Base-by-base conservation (phyloP, 208 protist genomes). In the Trypanosoma mega region DNA sequence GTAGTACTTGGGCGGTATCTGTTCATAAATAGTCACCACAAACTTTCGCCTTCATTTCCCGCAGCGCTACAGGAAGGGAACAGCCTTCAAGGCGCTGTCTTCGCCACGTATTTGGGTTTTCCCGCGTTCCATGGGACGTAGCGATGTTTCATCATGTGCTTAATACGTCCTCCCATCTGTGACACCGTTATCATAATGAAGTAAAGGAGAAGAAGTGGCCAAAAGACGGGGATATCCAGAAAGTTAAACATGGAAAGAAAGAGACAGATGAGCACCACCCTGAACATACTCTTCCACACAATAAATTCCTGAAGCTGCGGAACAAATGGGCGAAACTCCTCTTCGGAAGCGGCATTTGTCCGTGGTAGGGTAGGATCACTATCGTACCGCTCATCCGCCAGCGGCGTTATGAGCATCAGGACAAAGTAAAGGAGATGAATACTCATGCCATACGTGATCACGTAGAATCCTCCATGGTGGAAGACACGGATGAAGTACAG, bases 131-230 rank as follows among this genome's bases (percentile, higher is more conserved):
- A 95, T 31, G 90, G 90, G 11, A 96, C 90, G 54, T 99, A 99
- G 23, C 90, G 76, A 68, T 99, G 82, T 69, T 96, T 96, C 21
- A 98, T 89, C 98, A 99, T 99, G 77, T 99, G 96, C 69, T 84
- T 73, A 44, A 99, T 98, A 43, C 97, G 93, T 12, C 74, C 80
- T 47, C 95, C 97, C 87, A 99, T 96, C 37, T 98, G 98, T 14
- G 96, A 66, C 11, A 61, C 53, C 39, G 97, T 97, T 14, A 99
- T 78, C 4, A 98, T 39, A 29, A 99, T 68, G 68, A 98, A 99
- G 74, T 99, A 99, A 11, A 99, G 39, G 5, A 99, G 66, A 16
- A 99, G 68, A 57, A 99, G 98, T n/a, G 97, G 98, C 97, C 97
- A 99, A 68, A 96, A 99, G 1, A 99, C 97, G 12, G 98, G 97